These are phyloP conservation scores for Leccinellum albellum DNA, from an alignment of 768 basidiomycete species.

Conservation along the genomic window DNA sequence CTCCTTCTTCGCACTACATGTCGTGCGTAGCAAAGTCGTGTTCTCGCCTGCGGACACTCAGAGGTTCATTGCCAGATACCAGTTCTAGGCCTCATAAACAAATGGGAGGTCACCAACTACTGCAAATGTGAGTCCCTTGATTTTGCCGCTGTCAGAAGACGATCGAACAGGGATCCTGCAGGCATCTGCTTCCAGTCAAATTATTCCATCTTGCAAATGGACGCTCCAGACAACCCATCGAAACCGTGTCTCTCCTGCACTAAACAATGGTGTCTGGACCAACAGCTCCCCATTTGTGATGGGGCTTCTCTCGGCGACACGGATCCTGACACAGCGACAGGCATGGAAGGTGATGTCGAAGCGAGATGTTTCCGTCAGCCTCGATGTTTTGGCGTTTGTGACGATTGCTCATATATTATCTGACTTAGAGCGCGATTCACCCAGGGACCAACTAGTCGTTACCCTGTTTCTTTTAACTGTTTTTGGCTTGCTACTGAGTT, in stretches of 20 bases:
- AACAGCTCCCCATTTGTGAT: constrained; percentile 79
- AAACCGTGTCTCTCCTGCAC: constrained; percentile 94
- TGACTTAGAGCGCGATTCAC: constrained; percentile 82
- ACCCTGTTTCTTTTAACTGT: constrained; percentile 87
- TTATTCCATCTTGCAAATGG: constrained; percentile 80
- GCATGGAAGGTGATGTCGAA: constrained; percentile 94
- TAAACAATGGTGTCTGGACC: constrained; percentile 93
- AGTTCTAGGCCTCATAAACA: constrained; percentile 47
- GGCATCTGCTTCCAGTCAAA: constrained; percentile 90
- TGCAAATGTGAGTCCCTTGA: constrained; percentile 67
- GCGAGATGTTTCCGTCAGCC: constrained; percentile 91
- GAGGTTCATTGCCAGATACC: constrained; percentile 32
- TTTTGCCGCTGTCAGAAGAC: not conserved
- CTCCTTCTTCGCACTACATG: constrained; percentile 12
- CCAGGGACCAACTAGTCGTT: constrained; percentile 91
- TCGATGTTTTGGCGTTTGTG: constrained; percentile 31
- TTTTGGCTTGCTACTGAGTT: constrained; percentile 78
- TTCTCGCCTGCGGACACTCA: constrained; percentile 3
- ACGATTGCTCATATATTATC: constrained; percentile 18
- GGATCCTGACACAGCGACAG: constrained; percentile 89
- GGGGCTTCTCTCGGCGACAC: constrained; percentile 82
- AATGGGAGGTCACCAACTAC: constrained; percentile 89
- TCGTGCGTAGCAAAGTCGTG: constrained; percentile 24
- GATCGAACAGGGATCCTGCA: constrained; percentile 30
- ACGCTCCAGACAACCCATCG: constrained; percentile 75